A percentile compares a stretch with the other conserved stretches of the same genome.
phyloP scores from a whole-genome alignment of 495 filamentous ascomycete species.

The Eremomyces bilateralis region DNA sequence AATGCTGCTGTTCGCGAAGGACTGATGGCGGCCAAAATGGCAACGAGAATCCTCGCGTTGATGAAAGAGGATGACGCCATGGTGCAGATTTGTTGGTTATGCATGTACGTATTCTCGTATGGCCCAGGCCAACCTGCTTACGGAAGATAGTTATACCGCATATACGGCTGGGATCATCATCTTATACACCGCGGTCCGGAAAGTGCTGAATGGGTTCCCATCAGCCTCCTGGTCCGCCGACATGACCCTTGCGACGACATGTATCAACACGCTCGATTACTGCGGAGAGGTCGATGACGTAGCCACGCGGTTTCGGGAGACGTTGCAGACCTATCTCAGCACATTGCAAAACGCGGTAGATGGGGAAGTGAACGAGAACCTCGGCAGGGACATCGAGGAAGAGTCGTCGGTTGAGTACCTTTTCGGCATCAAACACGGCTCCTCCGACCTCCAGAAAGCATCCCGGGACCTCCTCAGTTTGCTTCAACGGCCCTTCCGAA shows the following conservation, averaged over 20 bases:
- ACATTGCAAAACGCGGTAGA: neutral
- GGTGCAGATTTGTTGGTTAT: slow-evolving; percentile 2
- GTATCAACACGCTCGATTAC: neutral
- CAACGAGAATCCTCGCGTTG: slow-evolving; percentile 1
- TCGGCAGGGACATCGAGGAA: neutral
- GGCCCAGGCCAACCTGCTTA: neutral
- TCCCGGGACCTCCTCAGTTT: neutral
- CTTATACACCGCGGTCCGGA: slow-evolving; percentile 1
- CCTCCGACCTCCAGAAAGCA: neutral
- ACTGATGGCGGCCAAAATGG: slow-evolving; percentile 2
- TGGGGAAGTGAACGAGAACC: neutral
- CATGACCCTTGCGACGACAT: neutral
- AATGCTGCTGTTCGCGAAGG: slow-evolving; percentile 1
- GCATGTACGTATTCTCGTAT: slow-evolving; percentile 3
- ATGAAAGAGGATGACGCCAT: slow-evolving; percentile 2
- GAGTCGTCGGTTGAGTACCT: neutral
- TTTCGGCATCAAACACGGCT: neutral
- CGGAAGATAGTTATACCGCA: neutral
- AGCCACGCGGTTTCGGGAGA: neutral
- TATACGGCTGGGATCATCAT: slow-evolving; percentile 2
- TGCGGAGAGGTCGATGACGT: neutral
- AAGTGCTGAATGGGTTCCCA: neutral
- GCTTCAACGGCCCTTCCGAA: neutral
- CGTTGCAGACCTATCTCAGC: neutral
- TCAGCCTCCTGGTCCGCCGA: neutral